phyloP scores from a whole-genome alignment of 345 rosid genomes.

The Hibiscus mutabilis region DNA sequence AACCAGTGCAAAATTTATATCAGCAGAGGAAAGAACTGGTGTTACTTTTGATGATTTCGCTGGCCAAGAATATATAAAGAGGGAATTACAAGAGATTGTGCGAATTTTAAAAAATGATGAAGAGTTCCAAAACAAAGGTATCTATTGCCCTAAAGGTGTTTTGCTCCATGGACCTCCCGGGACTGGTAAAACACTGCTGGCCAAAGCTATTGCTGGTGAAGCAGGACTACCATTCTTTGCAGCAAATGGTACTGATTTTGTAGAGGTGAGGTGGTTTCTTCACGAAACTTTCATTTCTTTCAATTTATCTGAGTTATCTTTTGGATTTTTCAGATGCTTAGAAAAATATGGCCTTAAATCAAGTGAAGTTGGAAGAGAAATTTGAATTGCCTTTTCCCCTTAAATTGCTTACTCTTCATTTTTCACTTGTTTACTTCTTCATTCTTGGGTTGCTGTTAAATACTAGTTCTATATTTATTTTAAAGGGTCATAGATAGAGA shows the following conservation, averaged over 20 bases:
- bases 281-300: neutral
- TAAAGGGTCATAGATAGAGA: neutral
- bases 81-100: conserved; percentile 87
- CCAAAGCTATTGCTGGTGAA: conserved; percentile 99
- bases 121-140: conserved; percentile 85
- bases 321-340: conserved; percentile 3
- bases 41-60: conserved; percentile 95
- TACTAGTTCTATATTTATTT: neutral
- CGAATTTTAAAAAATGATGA: conserved; percentile 83
- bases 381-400: neutral
- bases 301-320: conserved; percentile 11
- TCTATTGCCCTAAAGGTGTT: conserved; percentile 96
- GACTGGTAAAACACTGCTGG: conserved; percentile 92
- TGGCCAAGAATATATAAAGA: conserved; percentile 93
- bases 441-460: neutral
- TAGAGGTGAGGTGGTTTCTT: conserved; percentile 49
- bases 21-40: conserved; percentile 94
- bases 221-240: conserved; percentile 97
- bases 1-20: conserved; percentile 81
- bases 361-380: neutral
- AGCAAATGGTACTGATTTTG: conserved; percentile 94
- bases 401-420: neutral
- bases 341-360: neutral
- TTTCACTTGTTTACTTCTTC: neutral
- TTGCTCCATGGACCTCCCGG: conserved; percentile 98